These are phyloP conservation scores for Coemansia sp. DNA, from an alignment of 192 early-diverging fungal species.

Conservation along the genomic window DNA sequence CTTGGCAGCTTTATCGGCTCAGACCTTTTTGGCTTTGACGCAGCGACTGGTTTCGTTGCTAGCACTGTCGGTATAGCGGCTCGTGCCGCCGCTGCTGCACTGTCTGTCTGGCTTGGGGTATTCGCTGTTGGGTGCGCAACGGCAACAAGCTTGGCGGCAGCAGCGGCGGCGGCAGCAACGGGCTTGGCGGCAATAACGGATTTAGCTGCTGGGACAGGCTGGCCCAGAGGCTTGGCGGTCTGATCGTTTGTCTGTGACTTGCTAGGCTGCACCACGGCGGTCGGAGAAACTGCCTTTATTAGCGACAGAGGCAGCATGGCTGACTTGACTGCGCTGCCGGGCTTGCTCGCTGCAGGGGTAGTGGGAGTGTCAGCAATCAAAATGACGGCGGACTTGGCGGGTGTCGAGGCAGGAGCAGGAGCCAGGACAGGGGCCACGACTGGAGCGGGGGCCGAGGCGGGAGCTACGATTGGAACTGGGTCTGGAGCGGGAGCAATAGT, in stretches of 20 bases:
- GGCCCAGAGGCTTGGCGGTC: too few relatives aligned
- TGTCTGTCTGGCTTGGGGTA: neutral
- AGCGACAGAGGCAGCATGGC: slow-evolving; percentile 24
- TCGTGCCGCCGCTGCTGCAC: neutral
- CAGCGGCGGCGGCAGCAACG: neutral
- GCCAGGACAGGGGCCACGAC: too few relatives aligned
- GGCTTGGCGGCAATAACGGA: neutral
- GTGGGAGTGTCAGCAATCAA: neutral
- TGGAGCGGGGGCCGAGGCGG: neutral
- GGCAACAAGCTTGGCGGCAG: neutral
- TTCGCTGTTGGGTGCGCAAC: neutral
- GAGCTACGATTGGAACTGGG: neutral
- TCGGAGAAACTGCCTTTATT: neutral
- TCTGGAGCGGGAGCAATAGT: neutral
- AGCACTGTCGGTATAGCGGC: neutral
- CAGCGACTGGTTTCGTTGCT: neutral
- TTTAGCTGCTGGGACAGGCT: too few relatives aligned
- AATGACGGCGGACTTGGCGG: too few relatives aligned
- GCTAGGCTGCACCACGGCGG: neutral
- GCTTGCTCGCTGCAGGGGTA: neutral
- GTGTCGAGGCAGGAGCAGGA: neutral
- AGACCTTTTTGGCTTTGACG: neutral
- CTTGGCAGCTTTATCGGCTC: neutral
- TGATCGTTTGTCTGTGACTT: too few relatives aligned
- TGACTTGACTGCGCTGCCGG: neutral